Percentiles rank a stretch among this genome's conserved stretches.
These are phyloP conservation scores for Chaetoceros tenuissimus DNA, from an alignment of 108 stramenopile genomes.

Conservation along the genomic window DNA sequence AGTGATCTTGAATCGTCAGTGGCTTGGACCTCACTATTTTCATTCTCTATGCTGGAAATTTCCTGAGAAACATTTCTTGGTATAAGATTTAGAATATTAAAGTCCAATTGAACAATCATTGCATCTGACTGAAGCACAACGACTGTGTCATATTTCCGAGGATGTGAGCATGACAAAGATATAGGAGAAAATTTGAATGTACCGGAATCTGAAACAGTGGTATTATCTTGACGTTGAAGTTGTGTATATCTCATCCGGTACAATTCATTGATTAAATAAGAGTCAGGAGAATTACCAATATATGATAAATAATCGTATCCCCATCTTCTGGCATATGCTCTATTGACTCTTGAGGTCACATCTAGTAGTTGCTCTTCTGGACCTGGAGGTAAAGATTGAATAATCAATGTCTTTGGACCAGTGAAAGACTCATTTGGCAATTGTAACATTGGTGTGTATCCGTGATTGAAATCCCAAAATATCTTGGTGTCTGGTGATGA, in stretches of 20 bases:
- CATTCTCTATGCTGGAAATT: too few species aligned
- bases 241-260: neutral
- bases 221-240: neutral
- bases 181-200: neutral
- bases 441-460: too few species aligned
- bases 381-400: neutral
- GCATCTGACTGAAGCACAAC: neutral
- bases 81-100: neutral
- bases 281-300: neutral
- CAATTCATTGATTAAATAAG: neutral
- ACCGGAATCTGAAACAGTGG: neutral
- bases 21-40: too few species aligned
- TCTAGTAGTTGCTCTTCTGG: neutral
- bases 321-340: neutral
- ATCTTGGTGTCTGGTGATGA: too few species aligned
- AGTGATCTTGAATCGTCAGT: neutral
- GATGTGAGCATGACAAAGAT: too few species aligned
- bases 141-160: neutral
- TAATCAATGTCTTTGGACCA: neutral
- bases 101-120: neutral
- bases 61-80: too few species aligned
- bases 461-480: too few species aligned
- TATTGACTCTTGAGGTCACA: neutral
- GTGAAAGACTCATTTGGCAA: too few species aligned
- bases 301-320: neutral